A percentile compares a stretch with the other conserved stretches of the same genome.
Conservation (phyloP, 179 eudicot species). For the Drosera spatulata region DNA sequence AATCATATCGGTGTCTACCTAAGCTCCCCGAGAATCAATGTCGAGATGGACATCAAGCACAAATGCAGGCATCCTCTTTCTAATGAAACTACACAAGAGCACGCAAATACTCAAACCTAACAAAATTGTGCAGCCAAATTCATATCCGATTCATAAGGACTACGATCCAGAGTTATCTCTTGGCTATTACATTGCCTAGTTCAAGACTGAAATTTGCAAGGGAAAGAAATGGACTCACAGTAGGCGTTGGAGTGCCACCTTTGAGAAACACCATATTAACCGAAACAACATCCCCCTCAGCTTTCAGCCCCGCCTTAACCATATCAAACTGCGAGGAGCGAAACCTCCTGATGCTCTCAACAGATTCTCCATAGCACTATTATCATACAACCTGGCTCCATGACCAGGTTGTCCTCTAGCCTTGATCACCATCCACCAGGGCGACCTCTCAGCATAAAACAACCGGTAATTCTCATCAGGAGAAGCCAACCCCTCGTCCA, state of each 20-base stretch:
- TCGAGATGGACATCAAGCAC: too few relatives aligned
- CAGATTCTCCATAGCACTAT: constrained; percentile 80
- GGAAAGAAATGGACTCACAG: constrained; percentile 29
- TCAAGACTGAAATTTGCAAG: background rate
- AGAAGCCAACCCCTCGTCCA: constrained; percentile 86
- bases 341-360: constrained; percentile 66
- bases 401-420: constrained; percentile 86
- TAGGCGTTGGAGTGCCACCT: constrained; percentile 84
- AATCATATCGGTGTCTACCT: too few relatives aligned
- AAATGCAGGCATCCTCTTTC: too few relatives aligned
- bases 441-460: constrained; percentile 68
- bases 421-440: constrained; percentile 87
- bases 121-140: too few relatives aligned
- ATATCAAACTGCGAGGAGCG: constrained; percentile 78
- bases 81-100: too few relatives aligned
- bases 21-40: too few relatives aligned
- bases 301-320: constrained; percentile 63
- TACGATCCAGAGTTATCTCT: too few relatives aligned
- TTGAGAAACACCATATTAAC: constrained; percentile 79
- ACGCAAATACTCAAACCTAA: too few relatives aligned
- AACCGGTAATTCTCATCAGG: constrained; percentile 42
- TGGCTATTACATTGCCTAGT: too few relatives aligned
- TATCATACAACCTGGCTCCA: constrained; percentile 83
- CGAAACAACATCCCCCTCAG: constrained; percentile 75
- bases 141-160: too few relatives aligned